Conservation (phyloP, 805 yeast species). For the Yamadazyma sp. region DNA sequence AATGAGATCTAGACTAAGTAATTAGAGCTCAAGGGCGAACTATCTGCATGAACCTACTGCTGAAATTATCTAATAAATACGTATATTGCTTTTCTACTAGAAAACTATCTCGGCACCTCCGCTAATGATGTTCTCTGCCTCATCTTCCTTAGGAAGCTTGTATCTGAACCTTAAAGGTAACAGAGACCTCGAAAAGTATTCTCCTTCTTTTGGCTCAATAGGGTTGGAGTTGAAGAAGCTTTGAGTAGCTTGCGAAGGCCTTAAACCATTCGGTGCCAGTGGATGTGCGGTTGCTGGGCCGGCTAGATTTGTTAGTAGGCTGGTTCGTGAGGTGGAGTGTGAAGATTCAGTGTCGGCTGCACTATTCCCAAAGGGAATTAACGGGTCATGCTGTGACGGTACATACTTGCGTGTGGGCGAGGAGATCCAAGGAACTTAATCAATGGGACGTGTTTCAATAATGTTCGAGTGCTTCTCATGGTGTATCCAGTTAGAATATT, state of each 20-base stretch:
- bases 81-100: conserved; percentile 20
- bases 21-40: too few species aligned
- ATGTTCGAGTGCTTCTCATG: conserved; percentile 35
- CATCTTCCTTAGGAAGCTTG: conserved; percentile 58
- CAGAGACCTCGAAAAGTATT: conserved; percentile 54
- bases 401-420: conserved; percentile 52
- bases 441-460: conserved; percentile 57
- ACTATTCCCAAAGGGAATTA: too few species aligned
- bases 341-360: too few species aligned
- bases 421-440: conserved; percentile 89
- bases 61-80: too few species aligned
- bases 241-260: conserved; percentile 30
- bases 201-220: conserved; percentile 42
- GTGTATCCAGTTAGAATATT: conserved; percentile 2
- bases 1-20: too few species aligned
- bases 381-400: too few species aligned
- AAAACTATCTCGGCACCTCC: conserved; percentile 78
- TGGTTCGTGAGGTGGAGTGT: too few species aligned
- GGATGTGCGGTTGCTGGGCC: conserved; percentile 29
- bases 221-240: conserved; percentile 31
- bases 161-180: conserved; percentile 78
- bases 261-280: conserved; percentile 43
- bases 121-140: conserved; percentile 70
- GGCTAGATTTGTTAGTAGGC: conserved; percentile 12
- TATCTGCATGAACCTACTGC: too few species aligned